Evolutionary conservation across 225 moss, liverwort and hornwort genomes (phyloP).

Genomic region (Climacium dendroides): DNA sequence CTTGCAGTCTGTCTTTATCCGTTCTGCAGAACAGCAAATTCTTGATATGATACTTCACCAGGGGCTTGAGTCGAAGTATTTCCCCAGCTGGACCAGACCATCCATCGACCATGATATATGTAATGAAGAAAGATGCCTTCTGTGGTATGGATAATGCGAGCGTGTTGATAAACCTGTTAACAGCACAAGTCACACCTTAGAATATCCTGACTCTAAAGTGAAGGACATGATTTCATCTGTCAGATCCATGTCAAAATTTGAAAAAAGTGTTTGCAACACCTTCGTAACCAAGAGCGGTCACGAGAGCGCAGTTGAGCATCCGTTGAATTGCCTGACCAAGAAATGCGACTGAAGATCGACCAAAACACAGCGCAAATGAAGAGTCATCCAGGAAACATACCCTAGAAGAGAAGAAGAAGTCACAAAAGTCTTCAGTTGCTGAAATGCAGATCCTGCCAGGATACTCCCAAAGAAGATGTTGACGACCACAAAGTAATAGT

Average conservation of each 20-base stretch:
- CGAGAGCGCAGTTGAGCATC: not conserved
- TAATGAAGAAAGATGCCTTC: conserved; percentile 86
- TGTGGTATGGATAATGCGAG: conserved; percentile 60
- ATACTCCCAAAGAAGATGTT: conserved; percentile 90
- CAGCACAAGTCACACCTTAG: not conserved
- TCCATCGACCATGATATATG: conserved; percentile 89
- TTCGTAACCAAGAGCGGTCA: not conserved
- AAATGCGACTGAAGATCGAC: not conserved
- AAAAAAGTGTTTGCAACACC: not conserved
- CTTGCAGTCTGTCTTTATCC: conserved; percentile 48
- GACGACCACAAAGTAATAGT: conserved; percentile 72
- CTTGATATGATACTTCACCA: conserved; percentile 51
- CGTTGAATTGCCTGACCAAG: not conserved
- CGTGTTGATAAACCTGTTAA: conserved; percentile 54
- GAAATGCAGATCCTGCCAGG: conserved; percentile 58
- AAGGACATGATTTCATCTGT: not conserved
- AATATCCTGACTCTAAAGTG: not conserved
- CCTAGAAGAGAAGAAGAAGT: conserved; percentile 35
- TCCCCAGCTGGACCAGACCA: conserved; percentile 76
- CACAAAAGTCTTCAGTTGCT: conserved; percentile 71
- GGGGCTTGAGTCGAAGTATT: conserved; percentile 44
- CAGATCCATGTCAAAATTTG: not conserved
- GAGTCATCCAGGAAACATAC: not conserved
- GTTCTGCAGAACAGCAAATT: conserved; percentile 53
- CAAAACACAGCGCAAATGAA: not conserved